These are phyloP conservation scores for Phytomonas francai DNA, from an alignment of 208 protist genomes.

Conservation along the genomic window DNA sequence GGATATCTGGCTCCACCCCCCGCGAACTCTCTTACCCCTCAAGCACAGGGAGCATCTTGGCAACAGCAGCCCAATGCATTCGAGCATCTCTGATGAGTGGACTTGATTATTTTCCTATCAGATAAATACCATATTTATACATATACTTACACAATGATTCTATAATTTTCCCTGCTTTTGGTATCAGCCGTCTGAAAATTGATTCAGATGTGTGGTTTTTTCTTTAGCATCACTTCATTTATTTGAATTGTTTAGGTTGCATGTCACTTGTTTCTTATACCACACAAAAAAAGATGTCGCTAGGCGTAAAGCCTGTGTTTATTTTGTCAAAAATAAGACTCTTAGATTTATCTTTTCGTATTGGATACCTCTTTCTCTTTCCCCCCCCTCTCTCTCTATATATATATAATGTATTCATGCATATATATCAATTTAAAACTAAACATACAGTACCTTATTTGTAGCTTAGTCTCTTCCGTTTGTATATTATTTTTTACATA, in stretches of 20 bases:
- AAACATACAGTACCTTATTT: slow-evolving; percentile 6
- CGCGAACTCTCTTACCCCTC: too few relatives aligned
- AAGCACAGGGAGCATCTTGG: too few relatives aligned
- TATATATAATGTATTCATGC: slow-evolving; percentile 11
- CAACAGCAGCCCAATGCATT: too few relatives aligned
- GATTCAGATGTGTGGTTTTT: not conserved
- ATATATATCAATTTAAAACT: not conserved
- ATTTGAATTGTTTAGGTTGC: not conserved
- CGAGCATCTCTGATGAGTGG: too few relatives aligned
- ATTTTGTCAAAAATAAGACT: not conserved
- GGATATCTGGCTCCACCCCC: too few relatives aligned
- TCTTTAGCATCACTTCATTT: slow-evolving; percentile 11
- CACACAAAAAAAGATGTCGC: not conserved
- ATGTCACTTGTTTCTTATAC: not conserved
- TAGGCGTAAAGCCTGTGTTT: not conserved
- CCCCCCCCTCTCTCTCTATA: slow-evolving; percentile 7
- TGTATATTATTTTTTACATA: not conserved
- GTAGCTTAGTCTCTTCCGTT: slow-evolving; percentile 5
- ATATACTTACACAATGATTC: too few relatives aligned
- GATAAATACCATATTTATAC: too few relatives aligned
- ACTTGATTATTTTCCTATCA: too few relatives aligned
- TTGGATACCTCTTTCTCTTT: slow-evolving; percentile 11
- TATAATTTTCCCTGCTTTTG: too few relatives aligned
- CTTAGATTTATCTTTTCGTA: slow-evolving; percentile 5
- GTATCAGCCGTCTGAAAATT: not conserved